phyloP scores from a whole-genome alignment of 2,329 filamentous ascomycete species.

The Talaromyces sp. region DNA sequence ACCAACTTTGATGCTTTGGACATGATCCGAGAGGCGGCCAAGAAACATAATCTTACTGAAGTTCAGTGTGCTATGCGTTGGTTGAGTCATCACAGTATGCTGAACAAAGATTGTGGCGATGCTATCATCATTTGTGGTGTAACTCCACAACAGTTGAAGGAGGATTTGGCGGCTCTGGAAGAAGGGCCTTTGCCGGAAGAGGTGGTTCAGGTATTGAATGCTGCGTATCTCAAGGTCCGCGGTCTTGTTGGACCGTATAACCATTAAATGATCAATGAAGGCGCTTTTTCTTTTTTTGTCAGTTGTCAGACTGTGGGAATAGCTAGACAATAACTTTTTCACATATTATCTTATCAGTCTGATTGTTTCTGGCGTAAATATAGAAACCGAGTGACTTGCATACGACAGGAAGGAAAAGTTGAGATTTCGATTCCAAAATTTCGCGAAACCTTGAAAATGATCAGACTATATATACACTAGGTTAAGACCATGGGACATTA shows the following conservation, averaged over 20 bases:
- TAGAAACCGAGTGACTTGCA: too few species aligned
- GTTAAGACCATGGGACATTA: too few species aligned
- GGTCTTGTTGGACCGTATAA: slow-evolving; percentile 31
- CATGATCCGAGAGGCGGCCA: slow-evolving; percentile 33
- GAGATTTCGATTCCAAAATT: too few species aligned
- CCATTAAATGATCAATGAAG: slow-evolving; percentile 24
- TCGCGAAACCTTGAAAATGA: too few species aligned
- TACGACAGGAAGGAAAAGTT: too few species aligned
- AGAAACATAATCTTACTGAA: slow-evolving; percentile 42
- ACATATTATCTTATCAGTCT: background rate
- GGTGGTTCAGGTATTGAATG: slow-evolving; percentile 37
- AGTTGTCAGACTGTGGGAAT: background rate
- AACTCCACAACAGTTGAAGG: slow-evolving; percentile 35
- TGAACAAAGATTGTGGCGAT: slow-evolving; percentile 34
- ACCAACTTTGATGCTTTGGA: slow-evolving; percentile 45
- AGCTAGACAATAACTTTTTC: background rate
- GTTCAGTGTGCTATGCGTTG: slow-evolving; percentile 47
- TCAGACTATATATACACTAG: too few species aligned
- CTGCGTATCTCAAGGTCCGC: slow-evolving; percentile 19
- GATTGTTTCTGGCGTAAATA: background rate
- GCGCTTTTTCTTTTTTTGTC: background rate
- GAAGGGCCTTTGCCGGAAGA: slow-evolving; percentile 41
- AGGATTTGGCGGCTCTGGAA: slow-evolving; percentile 38
- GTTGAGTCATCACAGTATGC: slow-evolving; percentile 43
- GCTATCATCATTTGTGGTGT: slow-evolving; percentile 41